Percentiles rank a stretch among this genome's conserved stretches.
Evolutionary conservation across 2,329 filamentous ascomycete genomes (phyloP).

Genomic region (Fusarium denticulatum): DNA sequence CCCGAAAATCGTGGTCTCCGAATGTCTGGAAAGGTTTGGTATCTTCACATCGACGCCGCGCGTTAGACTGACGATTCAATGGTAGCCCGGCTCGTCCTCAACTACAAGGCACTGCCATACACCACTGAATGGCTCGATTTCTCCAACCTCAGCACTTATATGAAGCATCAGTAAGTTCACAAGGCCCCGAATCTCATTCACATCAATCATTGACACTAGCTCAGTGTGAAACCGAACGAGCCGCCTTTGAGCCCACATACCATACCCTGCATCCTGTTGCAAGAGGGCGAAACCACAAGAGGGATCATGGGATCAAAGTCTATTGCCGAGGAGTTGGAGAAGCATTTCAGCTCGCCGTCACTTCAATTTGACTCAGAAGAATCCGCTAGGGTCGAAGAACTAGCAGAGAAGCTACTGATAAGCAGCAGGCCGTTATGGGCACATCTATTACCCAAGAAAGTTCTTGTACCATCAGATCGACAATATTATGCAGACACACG

Average conservation of each 20-base stretch:
- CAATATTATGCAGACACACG: background rate
- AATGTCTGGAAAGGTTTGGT: background rate
- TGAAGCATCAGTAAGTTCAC: background rate
- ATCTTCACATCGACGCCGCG: background rate
- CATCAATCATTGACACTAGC: background rate
- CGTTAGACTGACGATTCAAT: background rate
- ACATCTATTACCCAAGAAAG: background rate
- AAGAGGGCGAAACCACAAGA: background rate
- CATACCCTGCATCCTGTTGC: background rate
- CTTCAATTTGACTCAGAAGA: background rate
- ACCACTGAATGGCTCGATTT: background rate
- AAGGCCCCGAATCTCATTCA: accelerated
- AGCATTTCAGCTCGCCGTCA: background rate
- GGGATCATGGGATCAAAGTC: background rate
- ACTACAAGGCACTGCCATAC: background rate
- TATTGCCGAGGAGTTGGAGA: background rate
- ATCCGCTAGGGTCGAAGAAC: background rate
- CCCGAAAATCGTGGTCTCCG: background rate
- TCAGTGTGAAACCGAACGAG: background rate
- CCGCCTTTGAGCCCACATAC: background rate
- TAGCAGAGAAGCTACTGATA: background rate
- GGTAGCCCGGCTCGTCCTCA: background rate
- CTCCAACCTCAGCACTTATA: background rate
- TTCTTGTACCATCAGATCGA: background rate
- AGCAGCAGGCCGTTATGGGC: background rate